Percentiles rank a stretch among this genome's conserved stretches.
Conservation (phyloP, 768 basidiomycete genomes). For the Kwoniella heveanensis region DNA sequence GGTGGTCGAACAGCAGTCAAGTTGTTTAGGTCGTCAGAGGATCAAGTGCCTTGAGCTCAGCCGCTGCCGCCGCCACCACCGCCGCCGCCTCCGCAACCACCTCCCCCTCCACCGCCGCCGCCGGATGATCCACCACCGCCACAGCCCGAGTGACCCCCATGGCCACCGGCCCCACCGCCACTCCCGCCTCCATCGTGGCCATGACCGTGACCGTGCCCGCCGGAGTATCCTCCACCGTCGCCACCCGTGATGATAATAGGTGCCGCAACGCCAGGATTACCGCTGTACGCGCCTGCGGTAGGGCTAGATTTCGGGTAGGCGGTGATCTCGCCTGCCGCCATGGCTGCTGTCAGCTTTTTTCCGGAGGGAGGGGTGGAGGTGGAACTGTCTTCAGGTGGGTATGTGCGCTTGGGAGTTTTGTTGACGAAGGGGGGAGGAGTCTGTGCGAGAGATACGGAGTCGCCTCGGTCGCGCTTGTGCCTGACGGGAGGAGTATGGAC, state of each 20-base stretch:
- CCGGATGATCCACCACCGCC: too few relatives aligned
- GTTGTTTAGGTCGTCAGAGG: too few relatives aligned
- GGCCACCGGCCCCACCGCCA: background rate
- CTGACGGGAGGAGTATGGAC: too few relatives aligned
- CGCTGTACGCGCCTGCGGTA: background rate
- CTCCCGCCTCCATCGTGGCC: background rate
- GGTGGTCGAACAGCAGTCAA: too few relatives aligned
- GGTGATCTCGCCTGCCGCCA: background rate
- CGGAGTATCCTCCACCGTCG: background rate
- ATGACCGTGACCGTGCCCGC: background rate
- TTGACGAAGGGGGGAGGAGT: too few relatives aligned
- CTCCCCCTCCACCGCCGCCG: background rate
- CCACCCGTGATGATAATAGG: background rate
- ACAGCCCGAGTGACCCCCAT: background rate
- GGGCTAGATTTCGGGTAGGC: background rate
- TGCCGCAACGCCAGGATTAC: too few relatives aligned
- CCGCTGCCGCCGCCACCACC: background rate
- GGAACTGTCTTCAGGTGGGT: background rate
- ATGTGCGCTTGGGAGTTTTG: background rate
- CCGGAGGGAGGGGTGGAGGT: background rate
- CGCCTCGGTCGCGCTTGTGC: too few relatives aligned
- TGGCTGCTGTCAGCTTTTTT: background rate
- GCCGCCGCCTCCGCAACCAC: conserved; percentile 7
- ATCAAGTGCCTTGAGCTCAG: too few relatives aligned
- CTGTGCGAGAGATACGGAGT: too few relatives aligned